Evolutionary conservation across 352 stramenopile genomes (phyloP).

Genomic region (Pilasporangium apinafurcum): DNA sequence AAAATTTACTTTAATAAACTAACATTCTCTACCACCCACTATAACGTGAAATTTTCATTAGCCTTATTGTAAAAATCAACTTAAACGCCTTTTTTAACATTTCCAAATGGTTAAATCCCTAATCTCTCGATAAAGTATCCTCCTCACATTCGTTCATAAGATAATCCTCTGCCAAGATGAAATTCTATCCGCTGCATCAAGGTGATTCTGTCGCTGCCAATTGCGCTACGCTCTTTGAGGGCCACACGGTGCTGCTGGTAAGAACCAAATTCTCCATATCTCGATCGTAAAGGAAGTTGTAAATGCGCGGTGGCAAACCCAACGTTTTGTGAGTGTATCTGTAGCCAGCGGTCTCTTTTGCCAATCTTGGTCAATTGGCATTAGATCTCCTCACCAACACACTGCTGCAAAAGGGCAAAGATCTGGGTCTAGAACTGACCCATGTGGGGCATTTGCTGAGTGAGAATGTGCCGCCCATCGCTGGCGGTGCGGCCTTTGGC

Average conservation of each 20-base stretch:
- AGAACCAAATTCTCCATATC: background rate
- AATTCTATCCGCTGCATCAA: too few relatives aligned
- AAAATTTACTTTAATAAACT: too few relatives aligned
- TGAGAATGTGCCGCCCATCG: slow-evolving; percentile 51
- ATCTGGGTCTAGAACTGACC: slow-evolving; percentile 37
- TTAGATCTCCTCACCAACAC: slow-evolving; percentile 78
- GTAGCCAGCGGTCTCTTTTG: slow-evolving; percentile 70
- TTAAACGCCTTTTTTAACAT: too few relatives aligned
- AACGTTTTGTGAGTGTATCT: background rate
- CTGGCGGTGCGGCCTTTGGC: slow-evolving; percentile 43
- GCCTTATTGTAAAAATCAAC: too few relatives aligned
- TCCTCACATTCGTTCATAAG: too few relatives aligned
- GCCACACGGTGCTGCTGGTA: slow-evolving; percentile 55
- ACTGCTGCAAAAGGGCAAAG: slow-evolving; percentile 38
- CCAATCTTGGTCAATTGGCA: slow-evolving; percentile 76
- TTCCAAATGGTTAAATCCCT: too few relatives aligned
- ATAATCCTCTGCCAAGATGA: too few relatives aligned
- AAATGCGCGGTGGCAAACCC: too few relatives aligned
- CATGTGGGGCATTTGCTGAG: slow-evolving; percentile 58
- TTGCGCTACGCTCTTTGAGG: slow-evolving; percentile 34
- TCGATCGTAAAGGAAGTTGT: background rate
- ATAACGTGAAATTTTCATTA: too few relatives aligned
- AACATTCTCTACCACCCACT: too few relatives aligned
- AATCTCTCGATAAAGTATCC: too few relatives aligned
- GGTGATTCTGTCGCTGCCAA: too few relatives aligned